phyloP scores from a whole-genome alignment of 306 rosid genomes.

The Vicia sativa region DNA sequence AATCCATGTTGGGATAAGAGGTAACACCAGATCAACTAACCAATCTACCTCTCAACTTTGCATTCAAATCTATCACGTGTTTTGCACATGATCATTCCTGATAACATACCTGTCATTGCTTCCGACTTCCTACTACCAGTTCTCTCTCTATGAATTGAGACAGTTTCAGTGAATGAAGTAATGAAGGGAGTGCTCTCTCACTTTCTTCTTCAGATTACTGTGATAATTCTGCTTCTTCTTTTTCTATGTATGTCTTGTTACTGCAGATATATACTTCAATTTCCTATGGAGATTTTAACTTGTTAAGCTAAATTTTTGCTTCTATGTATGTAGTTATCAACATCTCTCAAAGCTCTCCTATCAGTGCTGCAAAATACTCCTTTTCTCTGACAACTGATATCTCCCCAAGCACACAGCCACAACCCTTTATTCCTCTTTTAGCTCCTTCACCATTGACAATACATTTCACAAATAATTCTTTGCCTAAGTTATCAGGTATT shows the following conservation, averaged over 20 bases:
- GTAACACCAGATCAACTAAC: neutral
- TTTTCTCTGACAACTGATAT: neutral
- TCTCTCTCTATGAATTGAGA: neutral
- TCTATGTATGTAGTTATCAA: neutral
- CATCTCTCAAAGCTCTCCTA: neutral
- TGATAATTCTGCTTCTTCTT: neutral
- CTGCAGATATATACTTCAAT: neutral
- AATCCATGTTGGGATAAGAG: constrained; percentile 7
- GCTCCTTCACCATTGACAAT: constrained; percentile 8
- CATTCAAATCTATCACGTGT: constrained; percentile 10
- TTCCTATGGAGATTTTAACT: neutral
- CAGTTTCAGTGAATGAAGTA: neutral
- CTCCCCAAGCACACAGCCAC: constrained; percentile 4
- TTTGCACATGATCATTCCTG: neutral
- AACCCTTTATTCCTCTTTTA: constrained; percentile 1
- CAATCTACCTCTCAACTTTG: neutral
- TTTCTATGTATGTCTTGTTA: constrained; percentile 1
- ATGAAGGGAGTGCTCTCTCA: neutral
- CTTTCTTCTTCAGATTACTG: neutral
- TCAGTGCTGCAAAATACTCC: neutral
- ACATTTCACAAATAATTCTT: neutral
- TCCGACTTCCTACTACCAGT: neutral
- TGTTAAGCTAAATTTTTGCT: neutral
- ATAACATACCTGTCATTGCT: neutral
- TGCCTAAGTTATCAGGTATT: constrained; percentile 10